phyloP scores from a whole-genome alignment of 2,329 filamentous ascomycete species.

The Aspergillus calidoustus region DNA sequence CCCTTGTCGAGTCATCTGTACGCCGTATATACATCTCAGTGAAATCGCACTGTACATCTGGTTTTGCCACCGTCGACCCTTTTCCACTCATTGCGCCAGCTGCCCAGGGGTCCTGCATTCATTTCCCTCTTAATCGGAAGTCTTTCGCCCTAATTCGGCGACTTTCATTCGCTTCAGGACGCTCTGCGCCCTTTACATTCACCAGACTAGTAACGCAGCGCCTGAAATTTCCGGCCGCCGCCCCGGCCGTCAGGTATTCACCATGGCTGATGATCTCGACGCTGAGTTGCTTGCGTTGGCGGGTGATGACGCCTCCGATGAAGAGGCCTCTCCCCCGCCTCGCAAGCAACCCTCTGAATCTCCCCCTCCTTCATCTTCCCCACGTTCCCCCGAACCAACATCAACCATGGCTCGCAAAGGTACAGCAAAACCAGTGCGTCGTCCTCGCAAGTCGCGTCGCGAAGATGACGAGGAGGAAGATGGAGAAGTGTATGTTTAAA shows the following conservation, averaged over 20 bases:
- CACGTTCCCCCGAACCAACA: conserved; percentile 49
- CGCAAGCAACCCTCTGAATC: conserved; percentile 61
- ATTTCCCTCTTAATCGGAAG: not conserved
- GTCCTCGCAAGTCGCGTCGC: conserved; percentile 55
- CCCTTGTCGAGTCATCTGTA: conserved; percentile 7
- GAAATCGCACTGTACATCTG: conserved; percentile 6
- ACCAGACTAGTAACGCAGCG: conserved; percentile 7
- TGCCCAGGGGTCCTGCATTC: conserved; percentile 23
- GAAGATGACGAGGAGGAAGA: conserved; percentile 74
- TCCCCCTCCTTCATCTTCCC: conserved; percentile 58
- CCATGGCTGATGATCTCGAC: conserved; percentile 82
- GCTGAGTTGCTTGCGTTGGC: conserved; percentile 93
- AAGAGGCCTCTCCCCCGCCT: conserved; percentile 56
- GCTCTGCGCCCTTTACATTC: conserved; percentile 8
- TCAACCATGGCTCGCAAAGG: conserved; percentile 54
- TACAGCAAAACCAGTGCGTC: conserved; percentile 42
- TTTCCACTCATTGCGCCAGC: conserved; percentile 27
- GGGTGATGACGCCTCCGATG: conserved; percentile 62
- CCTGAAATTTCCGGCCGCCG: conserved; percentile 18
- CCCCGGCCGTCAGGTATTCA: conserved; percentile 32
- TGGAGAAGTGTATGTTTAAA: conserved; percentile 75
- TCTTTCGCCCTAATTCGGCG: not conserved
- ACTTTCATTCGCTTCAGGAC: conserved; percentile 5
- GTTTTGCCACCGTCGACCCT: conserved; percentile 16
- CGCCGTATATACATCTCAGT: conserved; percentile 18